phyloP scores from a whole-genome alignment of 805 yeast genomes.

The Candida silvicultrix region DNA sequence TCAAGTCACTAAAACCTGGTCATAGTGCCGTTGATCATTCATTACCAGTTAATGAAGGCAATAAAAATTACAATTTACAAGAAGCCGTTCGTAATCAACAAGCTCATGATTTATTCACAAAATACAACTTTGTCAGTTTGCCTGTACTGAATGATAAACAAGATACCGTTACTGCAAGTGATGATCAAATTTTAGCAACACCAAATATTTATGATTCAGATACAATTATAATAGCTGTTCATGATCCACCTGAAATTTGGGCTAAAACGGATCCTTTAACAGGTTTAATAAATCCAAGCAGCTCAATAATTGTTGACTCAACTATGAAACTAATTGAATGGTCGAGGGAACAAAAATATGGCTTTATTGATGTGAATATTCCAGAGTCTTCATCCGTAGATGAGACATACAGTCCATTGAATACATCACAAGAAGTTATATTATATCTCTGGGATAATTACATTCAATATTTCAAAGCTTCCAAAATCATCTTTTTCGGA shows the following conservation, averaged over 20 bases:
- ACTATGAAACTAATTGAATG: constrained; percentile 66
- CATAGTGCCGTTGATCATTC: constrained; percentile 31
- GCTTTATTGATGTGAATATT: constrained; percentile 77
- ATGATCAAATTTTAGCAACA: constrained; percentile 65
- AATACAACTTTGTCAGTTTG: constrained; percentile 54
- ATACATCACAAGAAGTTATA: constrained; percentile 70
- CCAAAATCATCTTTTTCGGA: constrained; percentile 75
- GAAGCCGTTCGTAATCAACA: constrained; percentile 77
- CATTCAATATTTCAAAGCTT: constrained; percentile 64
- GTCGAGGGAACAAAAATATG: constrained; percentile 55
- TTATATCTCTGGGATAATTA: constrained; percentile 89
- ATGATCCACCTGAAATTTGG: constrained; percentile 92
- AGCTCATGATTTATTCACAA: constrained; percentile 45
- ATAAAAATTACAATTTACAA: constrained; percentile 47
- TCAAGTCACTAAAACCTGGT: constrained; percentile 82
- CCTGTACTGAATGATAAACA: constrained; percentile 48
- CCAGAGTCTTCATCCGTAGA: constrained; percentile 49
- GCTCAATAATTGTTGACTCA: constrained; percentile 72
- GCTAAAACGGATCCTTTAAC: constrained; percentile 74
- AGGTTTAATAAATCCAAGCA: constrained; percentile 68
- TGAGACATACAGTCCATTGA: constrained; percentile 51
- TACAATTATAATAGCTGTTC: constrained; percentile 67
- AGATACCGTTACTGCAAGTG: constrained; percentile 38
- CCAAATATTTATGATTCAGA: constrained; percentile 58
- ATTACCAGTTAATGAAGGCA: constrained; percentile 24